Percentiles rank a stretch among this genome's conserved stretches.
These are phyloP conservation scores for Uronychia binucleata DNA, from an alignment of 73 alveolate genomes.

Conservation along the genomic window DNA sequence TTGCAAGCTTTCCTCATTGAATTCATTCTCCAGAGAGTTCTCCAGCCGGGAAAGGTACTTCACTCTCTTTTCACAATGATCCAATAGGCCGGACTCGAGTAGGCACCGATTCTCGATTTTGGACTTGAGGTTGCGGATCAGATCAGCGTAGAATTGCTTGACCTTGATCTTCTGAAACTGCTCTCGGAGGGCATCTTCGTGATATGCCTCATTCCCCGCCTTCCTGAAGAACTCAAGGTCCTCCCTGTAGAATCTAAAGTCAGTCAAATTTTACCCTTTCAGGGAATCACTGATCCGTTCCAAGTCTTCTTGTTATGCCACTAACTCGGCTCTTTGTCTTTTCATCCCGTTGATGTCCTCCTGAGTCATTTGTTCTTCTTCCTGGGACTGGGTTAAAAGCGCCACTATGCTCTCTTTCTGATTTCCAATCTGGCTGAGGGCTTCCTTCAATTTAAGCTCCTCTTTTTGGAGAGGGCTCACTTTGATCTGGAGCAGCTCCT, in stretches of 20 bases:
- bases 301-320: background rate
- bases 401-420: too few species aligned
- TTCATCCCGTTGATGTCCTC: background rate
- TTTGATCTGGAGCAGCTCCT: background rate
- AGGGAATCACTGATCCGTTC: background rate
- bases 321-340: background rate
- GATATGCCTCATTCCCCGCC: background rate
- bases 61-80: background rate
- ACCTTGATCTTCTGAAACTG: background rate
- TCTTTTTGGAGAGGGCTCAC: background rate
- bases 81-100: background rate
- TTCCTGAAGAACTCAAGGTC: background rate
- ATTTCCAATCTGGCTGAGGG: too few species aligned
- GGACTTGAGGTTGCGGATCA: background rate
- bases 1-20: background rate
- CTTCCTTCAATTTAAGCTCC: background rate
- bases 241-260: background rate
- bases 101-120: background rate
- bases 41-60: background rate
- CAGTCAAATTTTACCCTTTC: background rate
- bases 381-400: background rate
- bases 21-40: background rate
- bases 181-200: background rate
- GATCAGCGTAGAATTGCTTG: background rate
- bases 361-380: background rate